phyloP scores from a whole-genome alignment of 1,139 yeast genomes.

The Taphrina communis region DNA sequence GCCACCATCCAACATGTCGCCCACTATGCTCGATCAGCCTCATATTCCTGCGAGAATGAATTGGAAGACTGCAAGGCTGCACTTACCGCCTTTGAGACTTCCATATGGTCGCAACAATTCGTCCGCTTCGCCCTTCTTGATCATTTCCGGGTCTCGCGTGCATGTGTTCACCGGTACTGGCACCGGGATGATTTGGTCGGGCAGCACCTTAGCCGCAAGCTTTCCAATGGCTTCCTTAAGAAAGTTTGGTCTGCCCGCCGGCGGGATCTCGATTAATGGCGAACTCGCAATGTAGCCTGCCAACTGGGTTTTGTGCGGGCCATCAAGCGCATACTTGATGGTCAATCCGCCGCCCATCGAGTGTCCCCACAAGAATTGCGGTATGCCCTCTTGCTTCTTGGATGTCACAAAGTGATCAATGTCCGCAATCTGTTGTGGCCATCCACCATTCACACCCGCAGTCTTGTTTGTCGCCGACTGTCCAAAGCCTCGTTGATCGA shows the following conservation, averaged over 20 bases:
- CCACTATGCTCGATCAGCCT: conserved; percentile 8
- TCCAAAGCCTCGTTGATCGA: conserved; percentile 91
- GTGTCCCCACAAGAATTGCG: conserved; percentile 72
- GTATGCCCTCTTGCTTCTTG: conserved; percentile 47
- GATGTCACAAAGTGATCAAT: conserved; percentile 65
- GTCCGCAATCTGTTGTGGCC: conserved; percentile 64
- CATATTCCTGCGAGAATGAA: neutral
- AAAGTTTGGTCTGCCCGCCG: conserved; percentile 38
- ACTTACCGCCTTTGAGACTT: conserved; percentile 43
- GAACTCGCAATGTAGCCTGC: conserved; percentile 66
- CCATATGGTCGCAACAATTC: conserved; percentile 42
- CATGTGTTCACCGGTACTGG: conserved; percentile 39
- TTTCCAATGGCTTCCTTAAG: conserved; percentile 52
- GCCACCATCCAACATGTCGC: conserved; percentile 33
- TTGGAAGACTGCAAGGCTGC: neutral
- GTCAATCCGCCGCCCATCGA: conserved; percentile 96
- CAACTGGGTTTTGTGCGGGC: conserved; percentile 62
- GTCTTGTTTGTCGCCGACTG: conserved; percentile 63
- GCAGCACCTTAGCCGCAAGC: conserved; percentile 52
- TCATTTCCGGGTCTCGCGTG: conserved; percentile 43
- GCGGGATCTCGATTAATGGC: conserved; percentile 64
- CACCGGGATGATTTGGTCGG: conserved; percentile 32
- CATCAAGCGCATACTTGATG: conserved; percentile 74
- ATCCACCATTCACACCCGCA: conserved; percentile 71
- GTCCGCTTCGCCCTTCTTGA: conserved; percentile 43